Base-by-base conservation (phyloP, 129 eudicot species). In the Mikania micrantha region DNA sequence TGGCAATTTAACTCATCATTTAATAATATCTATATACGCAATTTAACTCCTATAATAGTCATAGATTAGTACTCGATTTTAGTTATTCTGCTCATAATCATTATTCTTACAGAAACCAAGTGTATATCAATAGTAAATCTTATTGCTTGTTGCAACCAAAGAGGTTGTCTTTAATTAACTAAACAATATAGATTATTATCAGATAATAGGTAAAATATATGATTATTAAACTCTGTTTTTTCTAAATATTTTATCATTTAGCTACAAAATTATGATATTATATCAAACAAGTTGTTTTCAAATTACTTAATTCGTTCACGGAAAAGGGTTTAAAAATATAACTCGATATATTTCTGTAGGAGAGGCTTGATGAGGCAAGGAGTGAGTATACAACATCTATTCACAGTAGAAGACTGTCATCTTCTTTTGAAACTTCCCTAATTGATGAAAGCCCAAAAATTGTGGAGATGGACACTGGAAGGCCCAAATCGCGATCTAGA, bases 401-500 rank as follows among this genome's bases (percentile, higher is more conserved):
- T 21, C 90, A 80, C 31, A 87, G 90, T 73, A 85, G 87, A 70
- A 91, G 90, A 71, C 76, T 91, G 31, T 91, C 95, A 39, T 60
- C 85, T 20, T 79, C 95, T 50, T 85, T 87, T 72, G 95, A 80
- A 27, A 65, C 74, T 41, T 44, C 75, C 24, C 13, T 32, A 2
- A 41, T 54, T 41, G 95, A 87, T 12, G 94, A 87, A 50, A 85
- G 80, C 80, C 85, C 95, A 36, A 91, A 92, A 67, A 85, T 85
- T 52, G 96, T 92, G 20, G 95, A 88, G 63, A 69, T 92, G 29
- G 96, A 92, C 59, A 73, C 89, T 9, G 95, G 94, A 44, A 77
- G 85, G 78, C 88, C 98, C 79, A 83, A 75, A 66, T 83, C 93
- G 41, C 85, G 93, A 75, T 82, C 85, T 53, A 79, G 88, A 71